Evolutionary conservation across 257 asterid genomes (phyloP), one percentile per base, ranked within the genome.

Genomic region (Lantana camara): DNA sequence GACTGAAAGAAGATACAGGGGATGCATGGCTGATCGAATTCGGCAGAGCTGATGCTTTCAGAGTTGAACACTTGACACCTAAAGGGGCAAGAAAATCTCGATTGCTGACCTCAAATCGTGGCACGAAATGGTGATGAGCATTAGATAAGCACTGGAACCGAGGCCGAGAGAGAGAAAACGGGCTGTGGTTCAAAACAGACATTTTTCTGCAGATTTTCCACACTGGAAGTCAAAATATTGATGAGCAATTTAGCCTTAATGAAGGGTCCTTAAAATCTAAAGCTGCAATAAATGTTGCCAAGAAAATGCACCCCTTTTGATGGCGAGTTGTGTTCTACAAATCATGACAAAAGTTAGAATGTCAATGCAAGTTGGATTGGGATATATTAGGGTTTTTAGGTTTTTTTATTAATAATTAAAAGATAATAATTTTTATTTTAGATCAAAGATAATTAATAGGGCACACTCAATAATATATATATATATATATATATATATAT

Each of bases 1-100:
- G 83, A 50, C 76, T 79, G 46, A 82, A 76, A 34, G 81, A 79
- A 56, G 81, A 68, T 11, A 37, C 67, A 47, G 80, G 67, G 22
- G 77, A 49, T 49, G 64, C 82, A 59, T 69, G 68, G 52, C 44
- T 66, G 59, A 22, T 51, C 10, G 69, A 71, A 63, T 44, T 59
- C 49, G 75, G 71, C 73, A 63, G 32, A 70, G 72, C 78, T 57
- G 67, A 60, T 12, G 77, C 79, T 70, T 5, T 24, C 27, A 65
- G 17, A 0, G 35, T 72, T 32, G 76, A 60, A 32, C 68, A 29
- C 73, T 72, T 79, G 32, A 44, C 11, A 20, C 72, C 58, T 42
- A 69, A 32, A 22, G 67, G 41, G 38, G 42, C 15, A 37, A 22
- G 52, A 20, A 68, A 53, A 52, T 1, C 2, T 8, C 57, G 60